phyloP scores from a whole-genome alignment of 148 eudicot species.

The Oxyria digyna region DNA sequence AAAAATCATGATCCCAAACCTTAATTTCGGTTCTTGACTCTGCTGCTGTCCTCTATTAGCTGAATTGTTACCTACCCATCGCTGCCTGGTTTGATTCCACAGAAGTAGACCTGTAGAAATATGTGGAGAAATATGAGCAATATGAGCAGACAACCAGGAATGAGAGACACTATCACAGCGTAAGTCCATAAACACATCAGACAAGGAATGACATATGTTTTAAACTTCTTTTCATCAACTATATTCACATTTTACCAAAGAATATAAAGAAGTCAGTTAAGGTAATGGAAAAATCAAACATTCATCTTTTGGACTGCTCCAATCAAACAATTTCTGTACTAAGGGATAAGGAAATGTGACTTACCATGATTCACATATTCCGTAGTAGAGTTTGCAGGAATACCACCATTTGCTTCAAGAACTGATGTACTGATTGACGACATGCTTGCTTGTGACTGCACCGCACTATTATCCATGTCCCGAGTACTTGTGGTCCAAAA shows the following conservation, averaged over 20 bases:
- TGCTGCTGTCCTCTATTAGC: conserved; percentile 21
- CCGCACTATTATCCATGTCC: conserved; percentile 57
- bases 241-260: background rate
- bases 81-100: conserved; percentile 82
- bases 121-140: background rate
- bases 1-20: background rate
- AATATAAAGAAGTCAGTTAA: background rate
- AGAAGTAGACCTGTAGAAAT: conserved; percentile 53
- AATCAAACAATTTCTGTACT: background rate
- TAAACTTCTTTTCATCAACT: background rate
- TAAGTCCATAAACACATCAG: background rate
- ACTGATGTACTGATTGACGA: conserved; percentile 48
- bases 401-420: conserved; percentile 31
- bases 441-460: conserved; percentile 54
- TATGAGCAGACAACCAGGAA: background rate
- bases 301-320: background rate
- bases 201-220: background rate
- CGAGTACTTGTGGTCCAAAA: conserved; percentile 55
- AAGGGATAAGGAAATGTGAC: conserved; percentile 8
- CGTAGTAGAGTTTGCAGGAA: conserved; percentile 33
- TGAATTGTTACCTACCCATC: conserved; percentile 62
- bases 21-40: conserved; percentile 10
- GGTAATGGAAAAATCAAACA: background rate
- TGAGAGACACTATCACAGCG: background rate
- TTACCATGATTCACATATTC: conserved; percentile 81